Base-by-base conservation (phyloP, 2,329 filamentous ascomycete genomes). In the Cladosporium phlei region DNA sequence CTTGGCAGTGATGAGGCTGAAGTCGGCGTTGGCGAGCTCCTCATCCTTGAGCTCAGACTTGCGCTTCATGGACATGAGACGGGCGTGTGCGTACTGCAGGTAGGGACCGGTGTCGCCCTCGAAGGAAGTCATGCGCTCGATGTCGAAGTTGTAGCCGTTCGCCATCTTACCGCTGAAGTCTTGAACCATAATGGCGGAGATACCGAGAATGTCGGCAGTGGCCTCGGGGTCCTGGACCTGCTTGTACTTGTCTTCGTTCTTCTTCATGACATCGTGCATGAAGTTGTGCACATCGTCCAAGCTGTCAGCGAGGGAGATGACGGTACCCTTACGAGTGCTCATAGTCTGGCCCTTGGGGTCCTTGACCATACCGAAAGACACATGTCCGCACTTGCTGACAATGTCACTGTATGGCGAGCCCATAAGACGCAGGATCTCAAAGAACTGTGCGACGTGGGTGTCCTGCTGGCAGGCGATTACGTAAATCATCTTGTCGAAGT, bases 191-290 rank as follows among this genome's bases (percentile, higher is more conserved):
- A 97, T 91, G 62, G 86, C 85, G 54, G 86, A 90, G 64, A 97
- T 96, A 53, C 91, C 93, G 3, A 97, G 78, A 9, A 80, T 88
- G 70, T 97, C 93, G 51, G 93, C 89, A 8, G 83, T 86, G 46
- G 80, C 78, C 46, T 81, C 82, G 0, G 91, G 91, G 66, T 97
- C 76, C 61, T 84, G 86, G 16, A 98, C 84, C 68, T 96, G 89
- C 47, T 81, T 72, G 69, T 97, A 98, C 75, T 98, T 98, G 62
- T 78, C 76, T 59, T 86, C 77, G 67, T 97, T 97, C 72, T 85
- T 85, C 68, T 74, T 81, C 93, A 98, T 98, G 42, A 94, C 88
- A 52, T 95, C 88, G 74, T 97, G 91, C 93, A 98, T 98, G 70
- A 90, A 88, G 46, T 96, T 91, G 59, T 81, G 83, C 6, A 94